Evolutionary conservation across 805 yeast species (phyloP).

Genomic region (Ogataea corticis): DNA sequence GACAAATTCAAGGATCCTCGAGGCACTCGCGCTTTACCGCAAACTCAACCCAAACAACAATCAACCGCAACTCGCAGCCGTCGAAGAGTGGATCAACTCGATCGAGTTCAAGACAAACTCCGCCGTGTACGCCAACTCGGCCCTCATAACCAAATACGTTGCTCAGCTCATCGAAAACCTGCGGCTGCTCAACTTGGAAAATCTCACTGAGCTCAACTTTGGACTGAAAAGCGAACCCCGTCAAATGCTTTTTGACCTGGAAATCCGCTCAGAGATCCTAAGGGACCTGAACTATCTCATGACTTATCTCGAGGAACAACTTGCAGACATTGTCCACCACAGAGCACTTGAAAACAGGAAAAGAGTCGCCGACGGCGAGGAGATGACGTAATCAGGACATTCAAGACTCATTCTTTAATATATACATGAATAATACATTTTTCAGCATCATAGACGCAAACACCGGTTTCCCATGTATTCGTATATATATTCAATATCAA

Average conservation of each 20-base stretch:
- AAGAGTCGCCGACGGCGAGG: not conserved
- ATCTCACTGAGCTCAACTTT: slow-evolving; percentile 18
- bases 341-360: slow-evolving; percentile 1
- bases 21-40: slow-evolving; percentile 16
- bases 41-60: slow-evolving; percentile 10
- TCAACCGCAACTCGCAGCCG: slow-evolving; percentile 2
- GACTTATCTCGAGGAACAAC: slow-evolving; percentile 12
- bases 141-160: slow-evolving; percentile 7
- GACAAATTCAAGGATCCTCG: slow-evolving; percentile 19
- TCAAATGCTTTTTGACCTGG: slow-evolving; percentile 20
- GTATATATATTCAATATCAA: not conserved
- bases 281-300: slow-evolving; percentile 13
- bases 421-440: too few relatives aligned
- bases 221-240: slow-evolving; percentile 22
- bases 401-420: too few relatives aligned
- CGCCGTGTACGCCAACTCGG: slow-evolving; percentile 1
- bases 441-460: too few relatives aligned
- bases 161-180: slow-evolving; percentile 18
- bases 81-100: slow-evolving; percentile 16
- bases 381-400: not conserved
- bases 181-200: slow-evolving; percentile 21
- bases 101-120: slow-evolving; percentile 16
- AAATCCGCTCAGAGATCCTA: slow-evolving; percentile 15
- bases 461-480: not conserved
- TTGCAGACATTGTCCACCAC: slow-evolving; percentile 6